Evolutionary conservation across 2,329 filamentous ascomycete species (phyloP).

Genomic region (Tothia fuscella): DNA sequence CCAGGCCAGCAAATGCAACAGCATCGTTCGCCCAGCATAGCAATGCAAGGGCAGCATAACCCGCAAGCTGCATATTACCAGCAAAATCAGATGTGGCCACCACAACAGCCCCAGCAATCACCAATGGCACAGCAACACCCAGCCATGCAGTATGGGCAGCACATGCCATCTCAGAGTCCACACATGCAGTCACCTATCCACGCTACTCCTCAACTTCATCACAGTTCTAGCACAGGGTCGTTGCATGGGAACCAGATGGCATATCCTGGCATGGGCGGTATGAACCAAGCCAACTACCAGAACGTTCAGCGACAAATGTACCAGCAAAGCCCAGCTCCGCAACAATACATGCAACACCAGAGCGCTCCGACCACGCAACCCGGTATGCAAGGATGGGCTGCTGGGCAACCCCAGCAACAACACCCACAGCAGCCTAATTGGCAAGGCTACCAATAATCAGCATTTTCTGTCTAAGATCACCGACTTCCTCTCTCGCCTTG

Average conservation of each 20-base stretch:
- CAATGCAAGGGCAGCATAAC: constrained; percentile 29
- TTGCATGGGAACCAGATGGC: constrained; percentile 31
- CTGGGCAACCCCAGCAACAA: constrained; percentile 28
- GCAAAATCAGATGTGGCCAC: constrained; percentile 37
- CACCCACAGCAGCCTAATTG: constrained; percentile 32
- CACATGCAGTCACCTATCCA: constrained; percentile 38
- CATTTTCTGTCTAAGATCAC: neutral
- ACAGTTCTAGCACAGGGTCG: constrained; percentile 29
- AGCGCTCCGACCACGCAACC: constrained; percentile 33
- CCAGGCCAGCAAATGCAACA: constrained; percentile 52
- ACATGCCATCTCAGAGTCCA: constrained; percentile 24
- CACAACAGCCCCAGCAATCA: constrained; percentile 35
- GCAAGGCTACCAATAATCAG: constrained; percentile 18
- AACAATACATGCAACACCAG: constrained; percentile 34
- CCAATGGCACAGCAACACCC: constrained; percentile 35
- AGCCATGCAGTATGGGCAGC: constrained; percentile 28
- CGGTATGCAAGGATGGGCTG: constrained; percentile 41
- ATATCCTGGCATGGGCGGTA: constrained; percentile 35
- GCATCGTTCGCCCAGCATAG: constrained; percentile 49
- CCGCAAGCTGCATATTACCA: constrained; percentile 35
- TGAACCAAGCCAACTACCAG: constrained; percentile 31
- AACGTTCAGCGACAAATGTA: constrained; percentile 36
- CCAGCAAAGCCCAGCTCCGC: constrained; percentile 35
- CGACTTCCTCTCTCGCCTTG: neutral
- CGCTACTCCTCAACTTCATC: constrained; percentile 36